Conservation (phyloP, 1,139 yeast genomes). For the Tardiomyces depauwii region DNA sequence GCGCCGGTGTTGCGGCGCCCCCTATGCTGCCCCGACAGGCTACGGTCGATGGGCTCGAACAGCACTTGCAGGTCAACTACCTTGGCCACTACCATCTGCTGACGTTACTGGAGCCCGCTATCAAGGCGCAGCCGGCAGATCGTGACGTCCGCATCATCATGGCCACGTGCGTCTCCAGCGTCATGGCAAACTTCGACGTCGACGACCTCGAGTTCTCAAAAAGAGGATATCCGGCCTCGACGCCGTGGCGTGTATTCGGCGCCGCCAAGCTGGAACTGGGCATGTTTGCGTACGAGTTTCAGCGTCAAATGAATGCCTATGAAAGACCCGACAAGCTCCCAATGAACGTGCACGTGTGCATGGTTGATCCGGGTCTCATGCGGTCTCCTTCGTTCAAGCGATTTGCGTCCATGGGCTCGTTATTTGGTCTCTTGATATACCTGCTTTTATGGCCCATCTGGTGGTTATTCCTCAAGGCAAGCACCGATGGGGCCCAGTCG, state of each 20-base stretch:
- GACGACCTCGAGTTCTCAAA: conserved; percentile 55
- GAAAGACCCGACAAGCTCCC: conserved; percentile 60
- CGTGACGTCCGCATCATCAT: conserved; percentile 77
- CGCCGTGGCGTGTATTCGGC: conserved; percentile 73
- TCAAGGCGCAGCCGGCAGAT: conserved; percentile 85
- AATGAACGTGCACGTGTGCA: conserved; percentile 52
- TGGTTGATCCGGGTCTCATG: conserved; percentile 89
- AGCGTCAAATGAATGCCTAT: conserved; percentile 44
- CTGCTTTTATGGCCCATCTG: conserved; percentile 65
- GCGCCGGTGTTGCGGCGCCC: conserved; percentile 80
- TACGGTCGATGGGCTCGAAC: conserved; percentile 73
- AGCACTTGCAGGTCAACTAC: conserved; percentile 75
- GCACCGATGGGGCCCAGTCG: conserved; percentile 72
- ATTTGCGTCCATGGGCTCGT: conserved; percentile 62
- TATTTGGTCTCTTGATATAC: conserved; percentile 59
- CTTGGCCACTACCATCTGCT: conserved; percentile 71
- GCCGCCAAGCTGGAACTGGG: conserved; percentile 68
- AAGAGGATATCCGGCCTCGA: conserved; percentile 45
- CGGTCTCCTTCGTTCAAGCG: conserved; percentile 80
- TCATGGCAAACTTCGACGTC: conserved; percentile 54
- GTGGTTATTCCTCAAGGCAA: conserved; percentile 69
- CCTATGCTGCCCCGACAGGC: conserved; percentile 47
- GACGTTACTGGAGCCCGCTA: conserved; percentile 66
- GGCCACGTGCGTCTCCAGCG: conserved; percentile 66
- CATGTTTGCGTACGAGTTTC: conserved; percentile 65